A percentile compares a stretch with the other conserved stretches of the same genome.
phyloP scores from a whole-genome alignment of 106 monocot species.

The Acanthochlamys bracteata region DNA sequence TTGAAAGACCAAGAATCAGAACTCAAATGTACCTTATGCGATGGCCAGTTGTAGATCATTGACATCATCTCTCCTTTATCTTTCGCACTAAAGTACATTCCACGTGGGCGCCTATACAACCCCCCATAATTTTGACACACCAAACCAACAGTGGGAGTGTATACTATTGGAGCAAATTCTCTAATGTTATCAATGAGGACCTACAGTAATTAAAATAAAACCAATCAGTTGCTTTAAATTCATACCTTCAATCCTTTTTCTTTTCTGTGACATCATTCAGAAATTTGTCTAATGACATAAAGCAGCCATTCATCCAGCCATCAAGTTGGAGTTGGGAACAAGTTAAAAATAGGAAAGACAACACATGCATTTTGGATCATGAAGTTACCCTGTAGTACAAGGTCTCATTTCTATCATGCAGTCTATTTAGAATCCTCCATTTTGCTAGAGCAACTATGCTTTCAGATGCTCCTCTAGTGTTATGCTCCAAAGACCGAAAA shows the following conservation, averaged over 20 bases:
- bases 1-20: too few species aligned
- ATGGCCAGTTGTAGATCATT: constrained; percentile 99
- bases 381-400: constrained; percentile 86
- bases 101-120: constrained; percentile 86
- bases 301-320: too few species aligned
- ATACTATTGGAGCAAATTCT: constrained; percentile 95
- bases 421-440: constrained; percentile 96
- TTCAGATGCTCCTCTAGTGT: constrained; percentile 54
- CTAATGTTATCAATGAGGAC: constrained; percentile 96
- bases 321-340: too few species aligned
- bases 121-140: constrained; percentile 99
- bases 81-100: constrained; percentile 99
- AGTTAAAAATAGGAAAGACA: too few species aligned
- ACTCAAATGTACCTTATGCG: constrained; percentile 43
- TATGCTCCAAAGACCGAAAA: constrained; percentile 79
- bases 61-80: constrained; percentile 99
- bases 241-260: background rate
- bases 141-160: constrained; percentile 97
- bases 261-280: too few species aligned
- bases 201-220: constrained; percentile 28
- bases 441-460: constrained; percentile 70
- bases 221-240: too few species aligned
- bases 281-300: too few species aligned
- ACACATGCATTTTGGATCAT: background rate
- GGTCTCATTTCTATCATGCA: constrained; percentile 99